phyloP scores from a whole-genome alignment of 2,329 filamentous ascomycete genomes.

The Fusarium annulatum region DNA sequence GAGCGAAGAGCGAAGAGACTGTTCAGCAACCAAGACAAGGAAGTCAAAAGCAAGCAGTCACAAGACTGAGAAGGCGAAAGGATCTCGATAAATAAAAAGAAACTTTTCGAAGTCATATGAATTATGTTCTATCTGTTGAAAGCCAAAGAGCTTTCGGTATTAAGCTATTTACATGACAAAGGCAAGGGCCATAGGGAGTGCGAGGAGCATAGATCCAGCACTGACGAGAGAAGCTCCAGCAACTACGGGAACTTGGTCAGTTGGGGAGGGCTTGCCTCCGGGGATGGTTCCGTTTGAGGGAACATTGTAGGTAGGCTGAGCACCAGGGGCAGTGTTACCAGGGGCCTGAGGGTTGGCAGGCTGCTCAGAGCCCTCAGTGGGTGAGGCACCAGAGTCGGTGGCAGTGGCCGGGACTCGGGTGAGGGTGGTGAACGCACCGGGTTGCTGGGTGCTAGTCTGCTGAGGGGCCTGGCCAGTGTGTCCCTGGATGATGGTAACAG shows the following conservation, averaged over 20 bases:
- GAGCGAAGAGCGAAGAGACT: background rate
- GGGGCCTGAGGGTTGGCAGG: conserved; percentile 6
- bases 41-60: background rate
- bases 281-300: conserved; percentile 25
- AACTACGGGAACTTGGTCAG: conserved; percentile 16
- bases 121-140: conserved; percentile 21
- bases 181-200: conserved; percentile 23
- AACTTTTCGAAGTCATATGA: background rate
- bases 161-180: conserved; percentile 33
- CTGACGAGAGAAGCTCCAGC: conserved; percentile 27
- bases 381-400: conserved; percentile 12
- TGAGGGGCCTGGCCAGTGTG: conserved; percentile 15
- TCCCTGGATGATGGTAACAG: conserved; percentile 34
- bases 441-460: conserved; percentile 9
- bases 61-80: background rate
- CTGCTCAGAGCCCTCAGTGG: conserved; percentile 6
- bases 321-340: conserved; percentile 8
- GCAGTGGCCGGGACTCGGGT: conserved; percentile 26
- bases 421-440: conserved; percentile 21
- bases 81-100: background rate
- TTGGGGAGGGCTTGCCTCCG: background rate
- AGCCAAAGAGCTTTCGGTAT: conserved; percentile 26
- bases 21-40: background rate
- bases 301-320: conserved; percentile 22
- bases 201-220: conserved; percentile 17